Percentiles rank a stretch among this genome's conserved stretches.
Conservation (phyloP, 2,329 filamentous ascomycete genomes). For the Sphaerulina musiva region DNA sequence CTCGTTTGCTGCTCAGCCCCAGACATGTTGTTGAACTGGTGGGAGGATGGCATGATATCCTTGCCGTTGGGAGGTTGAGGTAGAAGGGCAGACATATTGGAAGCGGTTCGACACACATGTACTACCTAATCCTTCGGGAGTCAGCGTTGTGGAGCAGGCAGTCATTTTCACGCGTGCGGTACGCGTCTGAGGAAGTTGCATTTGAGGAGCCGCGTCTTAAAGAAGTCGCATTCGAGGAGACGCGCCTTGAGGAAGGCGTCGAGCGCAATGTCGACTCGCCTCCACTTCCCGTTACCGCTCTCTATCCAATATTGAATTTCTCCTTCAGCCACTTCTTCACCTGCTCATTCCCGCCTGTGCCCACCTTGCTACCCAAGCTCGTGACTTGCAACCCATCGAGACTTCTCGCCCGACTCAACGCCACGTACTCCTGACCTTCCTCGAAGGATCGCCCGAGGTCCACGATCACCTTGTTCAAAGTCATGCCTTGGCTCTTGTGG, state of each 20-base stretch:
- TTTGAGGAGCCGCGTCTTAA: too few species aligned
- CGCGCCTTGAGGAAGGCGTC: too few species aligned
- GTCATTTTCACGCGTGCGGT: too few species aligned
- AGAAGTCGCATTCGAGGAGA: too few species aligned
- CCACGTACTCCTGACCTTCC: slow-evolving; percentile 57
- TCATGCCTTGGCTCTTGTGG: slow-evolving; percentile 59
- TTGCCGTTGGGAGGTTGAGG: background rate
- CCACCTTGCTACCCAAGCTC: slow-evolving; percentile 12
- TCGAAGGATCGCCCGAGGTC: slow-evolving; percentile 50
- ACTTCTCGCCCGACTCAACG: slow-evolving; percentile 51
- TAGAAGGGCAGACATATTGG: too few species aligned
- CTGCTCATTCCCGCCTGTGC: slow-evolving; percentile 19
- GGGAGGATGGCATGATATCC: background rate
- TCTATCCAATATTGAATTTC: slow-evolving; percentile 9
- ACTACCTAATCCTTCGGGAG: too few species aligned
- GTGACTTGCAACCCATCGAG: slow-evolving; percentile 46
- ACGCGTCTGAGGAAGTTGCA: too few species aligned
- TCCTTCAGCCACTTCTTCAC: slow-evolving; percentile 18
- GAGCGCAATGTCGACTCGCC: too few species aligned
- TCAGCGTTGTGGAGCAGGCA: too few species aligned
- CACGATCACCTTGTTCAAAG: slow-evolving; percentile 53
- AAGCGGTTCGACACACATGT: too few species aligned
- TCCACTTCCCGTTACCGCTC: background rate
- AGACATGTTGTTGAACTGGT: background rate
- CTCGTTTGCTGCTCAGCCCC: background rate